Evolutionary conservation across 1,284 basidiomycete genomes (phyloP), one percentile per base, ranked within the genome.

Genomic region (Ganoderma sp.): DNA sequence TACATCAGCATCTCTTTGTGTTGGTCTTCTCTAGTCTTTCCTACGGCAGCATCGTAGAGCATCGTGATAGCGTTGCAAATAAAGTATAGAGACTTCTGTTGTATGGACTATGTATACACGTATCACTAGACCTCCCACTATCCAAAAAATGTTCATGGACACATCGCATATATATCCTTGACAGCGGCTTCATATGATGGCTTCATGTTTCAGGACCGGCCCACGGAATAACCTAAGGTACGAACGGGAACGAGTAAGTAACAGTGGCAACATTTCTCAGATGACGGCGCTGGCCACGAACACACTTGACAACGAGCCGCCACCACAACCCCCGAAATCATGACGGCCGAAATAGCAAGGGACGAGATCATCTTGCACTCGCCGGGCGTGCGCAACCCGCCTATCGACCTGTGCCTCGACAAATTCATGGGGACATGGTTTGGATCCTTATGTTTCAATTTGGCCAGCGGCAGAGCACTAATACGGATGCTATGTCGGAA

Each of bases 351-450:
- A 19, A 48, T 34, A 9, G 52, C 63, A 22, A 28, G 48, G 17
- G 65, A 37, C 37, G 41, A 60, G 15, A 42, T 74, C 37, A 57
- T 67, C 14, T 17, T 71, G 22, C 66, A 65, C 61, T 19, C 64
- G 3, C 71, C 73, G 3, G 63, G 68, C 32, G 56, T 15, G 4
- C 61, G 67, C 32, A 68, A 69, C 41, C 66, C 71, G 22, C 65
- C 66, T 6, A 70, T 74, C 25, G 69, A 71, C 22, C 54, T 73
- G 15, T 61, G 72, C 45, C 37, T 84, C 63, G 78, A 83, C 48
- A 76, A 75, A 69, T 81, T 85, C 71, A 82, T 84, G 80, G 83
- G 83, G 17, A 80, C 77, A 59, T 85, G 78, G 78, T 76, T 48
- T 69, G 37, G n/a, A 28, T 15, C 15, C 52, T 17, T 12, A 15